Evolutionary conservation across 768 basidiomycete genomes (phyloP).

Genomic region (Lactarius akahatsu): DNA sequence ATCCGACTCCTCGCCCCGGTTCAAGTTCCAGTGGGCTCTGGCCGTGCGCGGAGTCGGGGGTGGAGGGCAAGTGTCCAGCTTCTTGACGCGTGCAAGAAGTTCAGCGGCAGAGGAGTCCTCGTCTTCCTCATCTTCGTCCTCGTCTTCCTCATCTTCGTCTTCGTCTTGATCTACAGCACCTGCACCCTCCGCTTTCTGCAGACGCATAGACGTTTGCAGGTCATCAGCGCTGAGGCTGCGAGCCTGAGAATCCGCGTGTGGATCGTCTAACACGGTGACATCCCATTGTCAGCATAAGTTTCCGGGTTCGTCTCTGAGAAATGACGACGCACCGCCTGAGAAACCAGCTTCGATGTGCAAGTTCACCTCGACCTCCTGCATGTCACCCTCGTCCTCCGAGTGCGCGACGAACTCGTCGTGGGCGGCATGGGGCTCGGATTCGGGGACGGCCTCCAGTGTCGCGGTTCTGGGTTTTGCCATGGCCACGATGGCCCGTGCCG

Average conservation of each 20-base stretch:
- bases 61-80: not conserved
- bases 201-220: not conserved
- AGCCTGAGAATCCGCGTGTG: not conserved
- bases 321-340: conserved; percentile 8
- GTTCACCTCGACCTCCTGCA: conserved; percentile 20
- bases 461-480: not conserved
- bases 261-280: not conserved
- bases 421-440: conserved; percentile 8
- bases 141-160: not conserved
- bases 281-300: not conserved
- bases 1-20: not conserved
- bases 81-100: conserved; percentile 1
- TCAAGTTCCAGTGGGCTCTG: not conserved
- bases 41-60: not conserved
- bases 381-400: conserved; percentile 20
- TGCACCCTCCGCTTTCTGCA: not conserved
- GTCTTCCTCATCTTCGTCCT: not conserved
- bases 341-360: not conserved
- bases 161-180: not conserved
- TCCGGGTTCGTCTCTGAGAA: not conserved
- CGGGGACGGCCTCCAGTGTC: not conserved
- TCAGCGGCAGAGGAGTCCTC: not conserved
- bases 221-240: not conserved
- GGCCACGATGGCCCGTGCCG: not conserved
- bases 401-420: conserved; percentile 13